Evolutionary conservation across 352 stramenopile species (phyloP).

Genomic region (Globisporangium rhizosaccharum): DNA sequence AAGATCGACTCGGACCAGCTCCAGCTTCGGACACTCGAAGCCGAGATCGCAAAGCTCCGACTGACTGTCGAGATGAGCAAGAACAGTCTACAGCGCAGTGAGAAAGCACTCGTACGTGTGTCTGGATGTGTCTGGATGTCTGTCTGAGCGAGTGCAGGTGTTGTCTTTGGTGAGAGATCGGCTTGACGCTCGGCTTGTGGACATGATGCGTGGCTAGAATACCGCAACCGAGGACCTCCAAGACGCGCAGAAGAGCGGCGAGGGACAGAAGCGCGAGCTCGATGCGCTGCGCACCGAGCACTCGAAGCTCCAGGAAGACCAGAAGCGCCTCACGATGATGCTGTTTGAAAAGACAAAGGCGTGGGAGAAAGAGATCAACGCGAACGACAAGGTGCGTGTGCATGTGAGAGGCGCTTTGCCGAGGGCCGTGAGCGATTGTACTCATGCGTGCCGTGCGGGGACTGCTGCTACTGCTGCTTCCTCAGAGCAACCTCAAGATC

Average conservation of each 20-base stretch:
- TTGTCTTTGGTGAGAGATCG: neutral
- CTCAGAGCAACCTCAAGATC: conserved; percentile 45
- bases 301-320: conserved; percentile 39
- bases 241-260: conserved; percentile 23
- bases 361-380: conserved; percentile 57
- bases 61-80: conserved; percentile 61
- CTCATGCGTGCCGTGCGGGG: neutral
- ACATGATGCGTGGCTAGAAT: conserved; percentile 25
- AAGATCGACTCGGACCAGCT: conserved; percentile 69
- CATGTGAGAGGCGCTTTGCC: neutral
- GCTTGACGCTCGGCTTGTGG: neutral
- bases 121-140: neutral
- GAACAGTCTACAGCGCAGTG: conserved; percentile 35
- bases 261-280: conserved; percentile 31
- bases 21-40: conserved; percentile 54
- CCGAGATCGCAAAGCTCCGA: conserved; percentile 56
- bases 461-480: neutral
- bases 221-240: conserved; percentile 48
- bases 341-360: conserved; percentile 74
- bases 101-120: conserved; percentile 40
- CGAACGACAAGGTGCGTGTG: conserved; percentile 36
- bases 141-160: neutral
- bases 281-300: conserved; percentile 24
- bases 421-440: neutral
- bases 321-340: conserved; percentile 44